Base-by-base conservation (phyloP, 768 basidiomycete genomes). In the Gyrodon lividus region DNA sequence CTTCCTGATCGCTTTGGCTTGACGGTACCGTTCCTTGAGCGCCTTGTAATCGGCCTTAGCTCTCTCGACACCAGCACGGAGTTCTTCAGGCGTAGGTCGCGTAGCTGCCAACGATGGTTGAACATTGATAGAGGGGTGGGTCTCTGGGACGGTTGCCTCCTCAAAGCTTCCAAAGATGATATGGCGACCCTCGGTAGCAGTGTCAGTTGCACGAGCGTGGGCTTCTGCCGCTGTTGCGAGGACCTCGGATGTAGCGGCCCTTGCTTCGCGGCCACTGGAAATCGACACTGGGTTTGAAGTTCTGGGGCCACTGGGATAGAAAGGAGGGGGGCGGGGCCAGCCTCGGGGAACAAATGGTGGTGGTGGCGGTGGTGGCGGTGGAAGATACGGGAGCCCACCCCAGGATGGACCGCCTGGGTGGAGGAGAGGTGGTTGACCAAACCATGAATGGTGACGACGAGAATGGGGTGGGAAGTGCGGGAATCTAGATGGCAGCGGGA, bases 1-100 rank as follows among this genome's bases (percentile, higher is more conserved):
- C 57, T 65, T 75, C 50, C 74, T 77, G 22, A 72, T 70, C 43
- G 82, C 80, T 46, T 81, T 77, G 46, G 83, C 80, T 57, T 70
- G 70, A 24, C 86, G 78, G 59, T 89, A 88, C 20, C 72, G 73
- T 59, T 87, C 86, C 61, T 91, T 91, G 67, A 83, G 79, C 1
- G 74, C 75, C 67, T 81, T 86, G 66, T 91, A 91, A 20, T 70
- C 68, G 23, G 72, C 73, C 58, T 88, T 91, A 1, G 88, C 86
- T 17, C 72, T 78, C 59, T 89, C 82, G 3, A 89, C 77, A 26
- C 79, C 73, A 24, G 56, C 61, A 26, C 66, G 61, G 35, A 72
- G 60, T 16, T 66, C 59, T 49, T 61, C 61, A n/a, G 65, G 48
- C 2, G 63, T 49, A 16, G 5, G 23, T 19, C 53, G 57, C 5